Evolutionary conservation across 2,329 filamentous ascomycete genomes (phyloP).

Genomic region (Pestalotiopsis fici): DNA sequence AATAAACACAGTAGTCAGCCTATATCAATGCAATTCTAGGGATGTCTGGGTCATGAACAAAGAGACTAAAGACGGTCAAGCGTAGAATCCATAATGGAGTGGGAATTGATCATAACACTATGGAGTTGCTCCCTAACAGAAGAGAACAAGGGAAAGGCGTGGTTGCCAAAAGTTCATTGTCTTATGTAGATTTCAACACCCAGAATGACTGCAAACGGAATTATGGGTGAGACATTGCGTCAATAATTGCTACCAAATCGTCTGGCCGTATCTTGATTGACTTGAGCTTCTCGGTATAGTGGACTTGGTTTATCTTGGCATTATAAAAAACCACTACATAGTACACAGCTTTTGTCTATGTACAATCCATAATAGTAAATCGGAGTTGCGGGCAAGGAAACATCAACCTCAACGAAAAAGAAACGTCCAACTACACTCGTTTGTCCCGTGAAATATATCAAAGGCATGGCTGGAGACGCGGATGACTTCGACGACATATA

Average conservation of each 20-base stretch:
- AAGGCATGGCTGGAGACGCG: not conserved
- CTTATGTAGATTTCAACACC: not conserved
- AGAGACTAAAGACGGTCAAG: no score
- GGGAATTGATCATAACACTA: not conserved
- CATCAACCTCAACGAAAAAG: not conserved
- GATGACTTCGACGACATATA: not conserved
- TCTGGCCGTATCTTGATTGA: not conserved
- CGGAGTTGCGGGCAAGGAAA: no score
- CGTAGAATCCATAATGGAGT: no score
- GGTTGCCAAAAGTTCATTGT: not conserved
- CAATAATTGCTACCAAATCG: not conserved
- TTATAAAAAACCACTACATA: no score
- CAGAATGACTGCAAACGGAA: not conserved
- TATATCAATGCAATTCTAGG: no score
- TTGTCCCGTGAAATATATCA: not conserved
- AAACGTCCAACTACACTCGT: not conserved
- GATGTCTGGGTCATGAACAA: no score
- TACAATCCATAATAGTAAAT: no score
- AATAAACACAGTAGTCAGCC: no score
- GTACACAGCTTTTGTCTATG: no score
- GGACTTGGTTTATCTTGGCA: no score
- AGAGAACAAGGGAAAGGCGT: not conserved
- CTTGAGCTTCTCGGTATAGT: no score
- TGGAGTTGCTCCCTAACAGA: not conserved
- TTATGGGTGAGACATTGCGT: not conserved